A percentile compares a stretch with the other conserved stretches of the same genome.
Conservation (phyloP, 192 early-diverging fungal species). For the Coemansia sp. region DNA sequence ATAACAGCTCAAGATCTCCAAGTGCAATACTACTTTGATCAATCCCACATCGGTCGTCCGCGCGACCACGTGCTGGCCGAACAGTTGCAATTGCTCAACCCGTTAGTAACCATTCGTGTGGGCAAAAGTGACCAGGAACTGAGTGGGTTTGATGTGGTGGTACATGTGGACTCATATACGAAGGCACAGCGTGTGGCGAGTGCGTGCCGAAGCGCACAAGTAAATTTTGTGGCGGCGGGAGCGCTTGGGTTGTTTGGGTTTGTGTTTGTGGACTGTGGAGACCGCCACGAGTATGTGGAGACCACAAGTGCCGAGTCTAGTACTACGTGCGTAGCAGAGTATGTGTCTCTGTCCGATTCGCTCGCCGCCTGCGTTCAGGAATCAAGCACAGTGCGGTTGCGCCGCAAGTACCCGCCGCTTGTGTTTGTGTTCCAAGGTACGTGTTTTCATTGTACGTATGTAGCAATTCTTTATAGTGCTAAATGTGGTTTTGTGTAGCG, state of each 20-base stretch:
- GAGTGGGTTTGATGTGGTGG: slow-evolving; percentile 68
- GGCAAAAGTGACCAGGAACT: slow-evolving; percentile 40
- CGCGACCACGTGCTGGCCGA: slow-evolving; percentile 57
- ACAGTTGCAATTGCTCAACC: slow-evolving; percentile 74
- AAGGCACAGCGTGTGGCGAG: slow-evolving; percentile 29
- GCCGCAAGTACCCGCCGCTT: slow-evolving; percentile 40
- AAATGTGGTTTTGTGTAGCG: slow-evolving; percentile 6
- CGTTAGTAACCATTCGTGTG: slow-evolving; percentile 70
- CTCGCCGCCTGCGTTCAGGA: neutral
- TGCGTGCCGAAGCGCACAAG: neutral
- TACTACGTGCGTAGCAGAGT: slow-evolving; percentile 4
- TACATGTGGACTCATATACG: slow-evolving; percentile 43
- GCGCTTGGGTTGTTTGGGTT: slow-evolving; percentile 77
- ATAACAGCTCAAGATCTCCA: slow-evolving; percentile 57
- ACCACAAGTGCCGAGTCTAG: neutral
- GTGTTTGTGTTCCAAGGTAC: slow-evolving; percentile 39
- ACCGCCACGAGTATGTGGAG: slow-evolving; percentile 35
- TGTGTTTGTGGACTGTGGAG: slow-evolving; percentile 76
- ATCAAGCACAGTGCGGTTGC: slow-evolving; percentile 9
- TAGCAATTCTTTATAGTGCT: neutral
- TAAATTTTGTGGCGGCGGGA: slow-evolving; percentile 62
- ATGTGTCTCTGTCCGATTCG: slow-evolving; percentile 21
- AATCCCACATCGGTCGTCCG: slow-evolving; percentile 6
- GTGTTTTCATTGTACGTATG: neutral
- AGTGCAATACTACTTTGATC: slow-evolving; percentile 21